Conservation (phyloP, 805 yeast genomes). For the Zygotorulaspora danielsina region DNA sequence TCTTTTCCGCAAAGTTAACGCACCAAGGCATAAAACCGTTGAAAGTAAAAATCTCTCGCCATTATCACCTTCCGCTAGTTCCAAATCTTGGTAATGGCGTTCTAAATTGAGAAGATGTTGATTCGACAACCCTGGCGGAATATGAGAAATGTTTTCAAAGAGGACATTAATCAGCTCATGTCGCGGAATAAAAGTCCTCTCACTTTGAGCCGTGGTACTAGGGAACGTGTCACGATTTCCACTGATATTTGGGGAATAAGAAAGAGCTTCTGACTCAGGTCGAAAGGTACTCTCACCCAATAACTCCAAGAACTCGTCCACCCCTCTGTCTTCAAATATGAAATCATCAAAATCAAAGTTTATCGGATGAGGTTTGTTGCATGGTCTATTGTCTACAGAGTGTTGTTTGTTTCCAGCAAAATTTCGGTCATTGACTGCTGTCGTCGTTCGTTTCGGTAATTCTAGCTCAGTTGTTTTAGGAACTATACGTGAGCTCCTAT, state of each 20-base stretch:
- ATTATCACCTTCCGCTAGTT: neutral
- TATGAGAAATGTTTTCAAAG: neutral
- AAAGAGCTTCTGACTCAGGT: neutral
- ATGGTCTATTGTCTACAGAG: neutral
- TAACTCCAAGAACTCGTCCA: neutral
- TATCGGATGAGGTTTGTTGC: neutral
- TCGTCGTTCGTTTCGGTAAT: neutral
- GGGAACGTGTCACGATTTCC: neutral
- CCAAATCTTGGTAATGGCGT: neutral
- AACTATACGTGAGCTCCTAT: neutral
- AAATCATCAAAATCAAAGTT: neutral
- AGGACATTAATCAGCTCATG: neutral
- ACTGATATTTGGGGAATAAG: neutral
- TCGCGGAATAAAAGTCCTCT: neutral
- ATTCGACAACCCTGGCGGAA: neutral
- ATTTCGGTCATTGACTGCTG: neutral
- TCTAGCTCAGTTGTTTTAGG: neutral
- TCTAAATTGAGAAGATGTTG: neutral
- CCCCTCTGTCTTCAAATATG: neutral
- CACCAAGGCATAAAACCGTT: conserved; percentile 8
- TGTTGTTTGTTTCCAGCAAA: neutral
- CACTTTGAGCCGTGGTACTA: neutral
- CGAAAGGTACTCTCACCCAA: neutral
- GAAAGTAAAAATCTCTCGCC: conserved; percentile 6
- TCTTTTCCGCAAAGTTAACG: conserved; percentile 7